Evolutionary conservation across 257 asterid species (phyloP), one percentile per base, ranked within the genome.

Genomic region (Forsythia viridissima): DNA sequence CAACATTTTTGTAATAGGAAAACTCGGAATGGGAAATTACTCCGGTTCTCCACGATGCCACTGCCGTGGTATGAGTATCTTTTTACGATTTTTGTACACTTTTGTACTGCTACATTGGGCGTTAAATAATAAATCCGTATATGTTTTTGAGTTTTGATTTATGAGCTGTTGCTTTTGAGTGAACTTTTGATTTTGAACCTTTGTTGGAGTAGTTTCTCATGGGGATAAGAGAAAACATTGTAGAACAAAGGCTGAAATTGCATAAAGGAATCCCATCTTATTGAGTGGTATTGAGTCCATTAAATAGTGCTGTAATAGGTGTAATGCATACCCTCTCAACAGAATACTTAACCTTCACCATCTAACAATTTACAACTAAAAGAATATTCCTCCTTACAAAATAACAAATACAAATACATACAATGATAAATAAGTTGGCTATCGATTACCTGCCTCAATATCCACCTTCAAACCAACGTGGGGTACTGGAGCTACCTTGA

Each of bases 11-110:
- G 42, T 43, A 77, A 20, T 78, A 91, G 93, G 91, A 79, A 42
- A 85, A 80, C 36, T 84, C 81, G 41, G 94, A 92, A 72, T 92
- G 97, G 97, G 82, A 71, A 65, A 86, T 90, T 75, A 88, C 91
- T 39, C 79, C 89, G 8, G 93, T 92, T 74, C 82, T 91, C 42
- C 97, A 92, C 67, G 96, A 87, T 51, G 91, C 87, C 76, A 88
- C 98, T 40, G 91, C 86, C 11, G 92, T 92, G 94, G 97, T 91
- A 83, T 48, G 87, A 9, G 37, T 24, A 0, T 20, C 16, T 3
- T 24, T 61, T 24, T 61, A 61, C 13, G 4, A 61, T 20, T 8
- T 21, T 9, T 61, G 68, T 21, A 20, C 68, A 61, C 13, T n/a
- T 59, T 9, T 21, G 39, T 24, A 63, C 18, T 20, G 30, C 70